Conservation (phyloP, 2,329 filamentous ascomycete genomes). For the Tolypocladium guangdongense region DNA sequence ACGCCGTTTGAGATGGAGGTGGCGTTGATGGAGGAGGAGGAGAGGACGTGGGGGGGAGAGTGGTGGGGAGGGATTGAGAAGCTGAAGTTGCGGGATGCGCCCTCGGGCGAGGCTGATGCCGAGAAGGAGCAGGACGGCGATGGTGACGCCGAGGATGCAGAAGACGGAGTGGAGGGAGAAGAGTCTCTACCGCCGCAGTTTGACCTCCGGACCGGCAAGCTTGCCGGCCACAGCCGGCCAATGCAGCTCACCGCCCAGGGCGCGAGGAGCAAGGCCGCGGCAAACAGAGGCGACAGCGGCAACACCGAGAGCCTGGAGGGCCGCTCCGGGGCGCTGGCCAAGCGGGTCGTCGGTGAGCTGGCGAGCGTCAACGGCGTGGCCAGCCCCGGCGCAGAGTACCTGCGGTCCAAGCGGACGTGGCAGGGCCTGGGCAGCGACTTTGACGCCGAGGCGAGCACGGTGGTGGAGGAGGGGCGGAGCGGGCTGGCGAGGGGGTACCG, state of each 20-base stretch:
- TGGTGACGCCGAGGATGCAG: constrained; percentile 20
- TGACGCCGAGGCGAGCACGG: constrained; percentile 45
- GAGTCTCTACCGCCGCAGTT: constrained; percentile 82
- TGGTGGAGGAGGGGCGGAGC: constrained; percentile 74
- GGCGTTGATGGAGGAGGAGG: constrained; percentile 62
- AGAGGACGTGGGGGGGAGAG: constrained; percentile 72
- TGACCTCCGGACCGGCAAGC: constrained; percentile 77
- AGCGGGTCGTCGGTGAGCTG: constrained; percentile 52
- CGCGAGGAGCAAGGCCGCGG: constrained; percentile 6
- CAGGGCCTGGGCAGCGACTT: constrained; percentile 85
- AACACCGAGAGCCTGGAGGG: constrained; percentile 6
- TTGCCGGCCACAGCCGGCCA: constrained; percentile 68
- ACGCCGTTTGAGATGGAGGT: constrained; percentile 90
- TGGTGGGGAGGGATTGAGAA: constrained; percentile 84
- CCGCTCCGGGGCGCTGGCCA: constrained; percentile 36
- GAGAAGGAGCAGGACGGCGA: constrained; percentile 10
- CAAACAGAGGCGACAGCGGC: constrained; percentile 2
- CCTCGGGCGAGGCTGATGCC: constrained; percentile 13
- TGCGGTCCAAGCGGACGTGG: constrained; percentile 79
- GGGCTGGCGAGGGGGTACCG: constrained; percentile 85
- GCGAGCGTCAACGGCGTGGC: constrained; percentile 72
- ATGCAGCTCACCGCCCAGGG: constrained; percentile 41
- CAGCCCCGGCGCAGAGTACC: constrained; percentile 85
- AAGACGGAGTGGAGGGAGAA: constrained; percentile 42
- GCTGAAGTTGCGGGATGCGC: constrained; percentile 35